Percentiles rank a stretch among this genome's conserved stretches.
phyloP scores from a whole-genome alignment of 257 asterid genomes.

The Ilex aquifolium region DNA sequence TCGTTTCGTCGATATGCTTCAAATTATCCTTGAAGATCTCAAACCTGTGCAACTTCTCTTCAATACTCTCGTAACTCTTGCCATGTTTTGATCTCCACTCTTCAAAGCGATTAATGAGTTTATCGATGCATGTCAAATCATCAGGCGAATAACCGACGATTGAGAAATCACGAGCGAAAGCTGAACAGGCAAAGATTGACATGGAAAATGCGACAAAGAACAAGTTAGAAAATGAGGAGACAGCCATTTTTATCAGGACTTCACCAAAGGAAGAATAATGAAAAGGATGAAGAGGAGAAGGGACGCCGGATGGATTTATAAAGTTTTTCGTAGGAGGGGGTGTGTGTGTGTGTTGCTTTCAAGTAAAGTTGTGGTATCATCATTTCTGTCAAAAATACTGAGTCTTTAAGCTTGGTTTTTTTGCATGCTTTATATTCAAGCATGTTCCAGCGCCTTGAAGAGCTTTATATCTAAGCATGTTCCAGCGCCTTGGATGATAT shows the following conservation, averaged over 20 bases:
- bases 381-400: conserved; percentile 19
- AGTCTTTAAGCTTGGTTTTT: conserved; percentile 50
- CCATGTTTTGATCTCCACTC: conserved; percentile 53
- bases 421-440: conserved; percentile 40
- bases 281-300: conserved; percentile 22
- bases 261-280: conserved; percentile 5
- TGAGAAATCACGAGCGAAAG: conserved; percentile 43
- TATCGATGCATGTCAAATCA: conserved; percentile 47
- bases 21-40: conserved; percentile 61
- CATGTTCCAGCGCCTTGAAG: conserved; percentile 13
- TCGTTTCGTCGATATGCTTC: conserved; percentile 62
- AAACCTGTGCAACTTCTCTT: conserved; percentile 60
- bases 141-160: conserved; percentile 53
- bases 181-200: conserved; percentile 14
- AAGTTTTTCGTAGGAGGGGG: background rate
- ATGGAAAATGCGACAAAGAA: conserved; percentile 27
- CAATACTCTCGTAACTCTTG: conserved; percentile 40
- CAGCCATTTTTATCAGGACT: conserved; percentile 26
- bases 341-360: conserved; percentile 20
- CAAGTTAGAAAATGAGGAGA: conserved; percentile 25
- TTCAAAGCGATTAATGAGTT: conserved; percentile 54
- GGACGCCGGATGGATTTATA: conserved; percentile 18
- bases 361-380: conserved; percentile 21
- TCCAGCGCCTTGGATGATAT: too few species aligned
- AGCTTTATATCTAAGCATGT: too few species aligned